Evolutionary conservation across 352 stramenopile genomes (phyloP), one percentile per base, ranked within the genome.

Genomic region (Globisporangium echinulatum): DNA sequence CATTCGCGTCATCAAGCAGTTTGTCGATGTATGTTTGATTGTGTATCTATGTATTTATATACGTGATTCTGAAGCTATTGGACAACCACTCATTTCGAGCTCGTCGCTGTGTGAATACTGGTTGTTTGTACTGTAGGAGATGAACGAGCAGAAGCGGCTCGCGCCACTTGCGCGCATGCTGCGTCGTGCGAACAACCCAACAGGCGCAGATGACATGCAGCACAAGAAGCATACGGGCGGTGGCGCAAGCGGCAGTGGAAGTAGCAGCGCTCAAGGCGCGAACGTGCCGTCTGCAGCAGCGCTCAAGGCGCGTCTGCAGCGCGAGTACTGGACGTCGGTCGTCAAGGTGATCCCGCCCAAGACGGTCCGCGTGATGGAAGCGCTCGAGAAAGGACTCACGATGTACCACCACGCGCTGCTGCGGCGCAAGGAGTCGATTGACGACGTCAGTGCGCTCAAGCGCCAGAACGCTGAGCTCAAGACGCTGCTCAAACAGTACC

Each of bases 391-490:
- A 46, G 80, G 77, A 4, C 58, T 96, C 48, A 77, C 63, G 13
- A 75, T 85, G 69, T 97, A 97, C 68, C 84, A 95, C 60, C 75
- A 82, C 5, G 72, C 91, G 5, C 70, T 97, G 13, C 61, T 85
- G 55, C 75, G 87, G 13, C 75, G 91, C 48, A 92, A 94, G 54
- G 70, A 83, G 15, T 69, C 85, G 15, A 89, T 97, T 48, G 70
- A 93, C 49, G 77, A 96, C 37, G 83, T 97, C 11, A 76, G 67
- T 5, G 63, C 54, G 37, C 82, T 98, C 46, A 82, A 90, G 53
- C 56, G 63, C 40, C 86, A 97, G 63, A 98, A 98, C 60, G 62
- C 66, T 11, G 78, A 97, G 71, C 85, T 97, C 58, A 97, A 97
- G 71, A 76, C 69, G 33, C 64, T 97, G 25, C 71, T 97, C 39